These are phyloP conservation scores for Coprinellus aureogranulatus DNA, from an alignment of 768 basidiomycete genomes.

Conservation along the genomic window DNA sequence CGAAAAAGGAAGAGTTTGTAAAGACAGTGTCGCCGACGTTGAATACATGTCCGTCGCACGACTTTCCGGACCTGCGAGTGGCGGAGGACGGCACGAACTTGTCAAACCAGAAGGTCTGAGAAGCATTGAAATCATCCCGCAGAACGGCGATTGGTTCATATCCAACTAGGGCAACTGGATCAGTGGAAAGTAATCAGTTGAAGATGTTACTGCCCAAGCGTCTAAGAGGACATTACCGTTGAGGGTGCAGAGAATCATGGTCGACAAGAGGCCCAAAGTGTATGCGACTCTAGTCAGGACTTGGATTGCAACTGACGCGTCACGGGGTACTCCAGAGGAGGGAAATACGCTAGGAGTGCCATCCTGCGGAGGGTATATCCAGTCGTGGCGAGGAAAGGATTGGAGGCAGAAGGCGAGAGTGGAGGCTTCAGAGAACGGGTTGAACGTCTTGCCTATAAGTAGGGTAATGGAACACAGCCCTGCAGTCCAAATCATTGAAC, in stretches of 20 bases:
- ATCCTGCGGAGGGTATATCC: not conserved
- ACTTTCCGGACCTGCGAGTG: constrained; percentile 8
- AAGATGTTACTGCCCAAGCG: too few species aligned
- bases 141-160: constrained; percentile 22
- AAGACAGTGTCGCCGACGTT: constrained; percentile 20
- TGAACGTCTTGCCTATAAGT: too few species aligned
- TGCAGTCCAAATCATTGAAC: too few species aligned
- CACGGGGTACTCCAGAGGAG: constrained; percentile 13
- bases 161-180: constrained; percentile 18
- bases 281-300: not conserved
- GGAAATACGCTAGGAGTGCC: not conserved
- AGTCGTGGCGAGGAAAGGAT: not conserved
- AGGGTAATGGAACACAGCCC: too few species aligned
- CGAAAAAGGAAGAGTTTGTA: constrained; percentile 20
- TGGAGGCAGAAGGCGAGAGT: too few species aligned
- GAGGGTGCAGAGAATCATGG: constrained; percentile 13
- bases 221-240: constrained; percentile 11
- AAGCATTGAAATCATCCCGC: constrained; percentile 17
- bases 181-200: not conserved
- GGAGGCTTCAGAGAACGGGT: too few species aligned
- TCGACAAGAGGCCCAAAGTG: constrained; percentile 8
- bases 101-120: constrained; percentile 17
- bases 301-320: constrained; percentile 9
- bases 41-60: constrained; percentile 20
- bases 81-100: constrained; percentile 11